Percentiles rank a stretch among this genome's conserved stretches.
These are phyloP conservation scores for Hyphopichia pseudoburtonii DNA, from an alignment of 1,139 yeast species.

Conservation along the genomic window DNA sequence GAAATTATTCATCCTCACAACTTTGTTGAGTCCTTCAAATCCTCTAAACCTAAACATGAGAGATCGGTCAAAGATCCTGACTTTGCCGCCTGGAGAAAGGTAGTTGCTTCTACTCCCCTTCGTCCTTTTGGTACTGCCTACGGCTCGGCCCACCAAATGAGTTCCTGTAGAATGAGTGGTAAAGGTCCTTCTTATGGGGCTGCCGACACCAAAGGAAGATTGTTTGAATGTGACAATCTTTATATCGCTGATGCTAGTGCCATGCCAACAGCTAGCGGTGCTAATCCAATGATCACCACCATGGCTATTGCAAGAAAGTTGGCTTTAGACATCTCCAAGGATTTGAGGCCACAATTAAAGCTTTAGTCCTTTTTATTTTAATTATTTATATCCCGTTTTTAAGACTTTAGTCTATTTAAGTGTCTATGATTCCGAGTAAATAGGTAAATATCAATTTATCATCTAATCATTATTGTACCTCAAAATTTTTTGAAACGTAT, in stretches of 20 bases:
- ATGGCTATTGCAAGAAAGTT: constrained; percentile 43
- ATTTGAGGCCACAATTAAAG: constrained; percentile 20
- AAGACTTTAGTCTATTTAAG: too few species aligned
- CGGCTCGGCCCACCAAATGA: constrained; percentile 66
- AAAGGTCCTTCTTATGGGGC: constrained; percentile 51
- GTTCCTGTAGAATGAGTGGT: constrained; percentile 55
- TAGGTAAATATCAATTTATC: too few species aligned
- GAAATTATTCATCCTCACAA: constrained; percentile 43
- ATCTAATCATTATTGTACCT: too few species aligned
- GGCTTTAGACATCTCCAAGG: constrained; percentile 34
- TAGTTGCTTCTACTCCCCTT: constrained; percentile 27
- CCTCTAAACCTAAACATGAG: constrained; percentile 39
- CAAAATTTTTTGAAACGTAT: too few species aligned
- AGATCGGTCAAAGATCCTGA: constrained; percentile 46
- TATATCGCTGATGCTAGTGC: constrained; percentile 59
- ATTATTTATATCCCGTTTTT: neutral
- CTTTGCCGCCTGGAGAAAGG: constrained; percentile 45
- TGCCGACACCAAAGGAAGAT: constrained; percentile 47
- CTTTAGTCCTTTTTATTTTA: neutral
- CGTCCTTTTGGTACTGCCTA: constrained; percentile 30
- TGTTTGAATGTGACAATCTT: constrained; percentile 53
- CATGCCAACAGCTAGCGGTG: constrained; percentile 62
- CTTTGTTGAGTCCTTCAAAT: constrained; percentile 39
- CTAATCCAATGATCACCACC: constrained; percentile 52
- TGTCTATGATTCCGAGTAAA: too few species aligned